Percentiles rank a stretch among this genome's conserved stretches.
These are phyloP conservation scores for Candida xiaguanensis DNA, from an alignment of 805 yeast species.

Conservation along the genomic window DNA sequence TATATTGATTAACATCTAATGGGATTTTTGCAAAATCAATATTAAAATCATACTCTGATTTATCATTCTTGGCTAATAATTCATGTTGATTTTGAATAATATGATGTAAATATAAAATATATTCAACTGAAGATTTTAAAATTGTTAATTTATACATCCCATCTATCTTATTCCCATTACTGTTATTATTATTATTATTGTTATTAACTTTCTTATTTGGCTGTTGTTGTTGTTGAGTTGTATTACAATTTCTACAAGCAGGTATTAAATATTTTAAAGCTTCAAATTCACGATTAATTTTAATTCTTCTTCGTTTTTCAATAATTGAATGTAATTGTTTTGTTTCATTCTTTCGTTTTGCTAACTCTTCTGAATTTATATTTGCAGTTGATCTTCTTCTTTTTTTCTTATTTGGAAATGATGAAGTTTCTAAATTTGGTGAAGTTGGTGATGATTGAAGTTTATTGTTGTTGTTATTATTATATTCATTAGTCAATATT, in stretches of 20 bases:
- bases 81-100: constrained; percentile 49
- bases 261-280: constrained; percentile 75
- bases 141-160: constrained; percentile 81
- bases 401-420: constrained; percentile 22
- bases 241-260: constrained; percentile 50
- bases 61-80: constrained; percentile 25
- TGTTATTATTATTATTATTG: constrained; percentile 12
- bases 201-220: constrained; percentile 3
- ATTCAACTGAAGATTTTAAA: constrained; percentile 78
- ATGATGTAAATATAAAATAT: constrained; percentile 65
- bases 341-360: constrained; percentile 39
- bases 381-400: constrained; percentile 37
- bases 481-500: constrained; percentile 38
- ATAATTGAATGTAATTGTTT: constrained; percentile 65
- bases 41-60: constrained; percentile 28
- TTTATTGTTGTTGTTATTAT: constrained; percentile 7
- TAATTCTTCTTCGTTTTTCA: constrained; percentile 73
- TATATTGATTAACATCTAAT: constrained; percentile 54
- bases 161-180: constrained; percentile 41
- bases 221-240: constrained; percentile 12
- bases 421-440: constrained; percentile 5
- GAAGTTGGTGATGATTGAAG: constrained; percentile 3
- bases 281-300: constrained; percentile 80
- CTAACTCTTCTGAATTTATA: constrained; percentile 38
- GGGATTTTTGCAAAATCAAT: constrained; percentile 51